Conservation (phyloP, 2,329 filamentous ascomycete genomes). For the Fusarium sp. region DNA sequence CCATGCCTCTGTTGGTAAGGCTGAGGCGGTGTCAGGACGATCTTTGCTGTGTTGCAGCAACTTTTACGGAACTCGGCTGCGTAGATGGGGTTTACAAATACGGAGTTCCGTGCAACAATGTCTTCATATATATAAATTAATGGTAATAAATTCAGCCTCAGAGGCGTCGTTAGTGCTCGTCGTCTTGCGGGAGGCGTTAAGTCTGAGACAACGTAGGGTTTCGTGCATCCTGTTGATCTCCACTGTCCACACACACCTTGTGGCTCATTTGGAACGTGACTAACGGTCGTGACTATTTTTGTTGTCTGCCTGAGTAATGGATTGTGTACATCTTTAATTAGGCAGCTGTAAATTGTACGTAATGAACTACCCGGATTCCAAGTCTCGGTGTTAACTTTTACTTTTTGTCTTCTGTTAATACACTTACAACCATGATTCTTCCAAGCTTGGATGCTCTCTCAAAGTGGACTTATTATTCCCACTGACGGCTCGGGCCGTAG, state of each 20-base stretch:
- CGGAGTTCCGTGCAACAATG: not conserved
- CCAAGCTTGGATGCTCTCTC: not conserved
- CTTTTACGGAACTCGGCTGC: not conserved
- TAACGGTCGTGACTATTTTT: constrained; percentile 23
- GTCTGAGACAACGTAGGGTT: constrained; percentile 19
- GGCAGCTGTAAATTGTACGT: constrained; percentile 6
- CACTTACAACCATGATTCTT: not conserved
- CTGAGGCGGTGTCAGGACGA: constrained; percentile 26
- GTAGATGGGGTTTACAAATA: not conserved
- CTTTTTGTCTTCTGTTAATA: not conserved
- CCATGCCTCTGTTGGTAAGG: constrained; percentile 44
- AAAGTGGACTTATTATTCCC: constrained; percentile 6
- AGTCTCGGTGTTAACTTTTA: not conserved
- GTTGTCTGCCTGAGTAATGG: constrained; percentile 6
- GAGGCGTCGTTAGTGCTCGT: constrained; percentile 2
- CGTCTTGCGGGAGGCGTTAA: constrained; percentile 14
- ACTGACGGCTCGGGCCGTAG: constrained; percentile 14
- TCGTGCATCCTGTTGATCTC: constrained; percentile 17
- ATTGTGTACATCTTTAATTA: constrained; percentile 6
- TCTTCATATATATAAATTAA: not conserved
- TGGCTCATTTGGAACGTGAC: constrained; percentile 31
- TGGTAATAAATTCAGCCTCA: constrained; percentile 1
- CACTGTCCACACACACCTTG: constrained; percentile 16
- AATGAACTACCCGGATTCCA: not conserved
- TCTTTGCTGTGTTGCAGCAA: constrained; percentile 16